Evolutionary conservation across 2,329 filamentous ascomycete genomes (phyloP).

Genomic region (Venturiaceae sp.): DNA sequence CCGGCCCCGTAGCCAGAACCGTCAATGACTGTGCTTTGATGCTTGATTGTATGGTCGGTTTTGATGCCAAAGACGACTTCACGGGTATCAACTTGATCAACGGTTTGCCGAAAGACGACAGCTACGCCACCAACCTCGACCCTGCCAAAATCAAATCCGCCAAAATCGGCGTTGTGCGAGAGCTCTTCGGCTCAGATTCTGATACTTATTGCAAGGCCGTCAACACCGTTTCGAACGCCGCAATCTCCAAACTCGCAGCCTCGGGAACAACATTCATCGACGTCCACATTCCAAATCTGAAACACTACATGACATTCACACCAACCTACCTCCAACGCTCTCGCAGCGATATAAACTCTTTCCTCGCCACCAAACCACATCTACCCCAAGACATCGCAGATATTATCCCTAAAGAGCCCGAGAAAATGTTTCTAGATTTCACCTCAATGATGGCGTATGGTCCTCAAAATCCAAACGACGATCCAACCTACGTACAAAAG

Average conservation of each 20-base stretch:
- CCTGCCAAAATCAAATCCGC: constrained; percentile 11
- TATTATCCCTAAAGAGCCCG: background rate
- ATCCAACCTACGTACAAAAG: too few relatives aligned
- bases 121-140: constrained; percentile 17
- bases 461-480: too few relatives aligned
- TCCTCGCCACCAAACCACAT: constrained; percentile 27
- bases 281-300: constrained; percentile 17
- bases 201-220: constrained; percentile 15
- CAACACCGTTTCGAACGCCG: constrained; percentile 14
- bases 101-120: constrained; percentile 16
- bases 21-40: constrained; percentile 20
- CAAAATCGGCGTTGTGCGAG: constrained; percentile 19
- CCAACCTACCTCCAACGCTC: constrained; percentile 17
- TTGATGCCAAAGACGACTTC: constrained; percentile 18
- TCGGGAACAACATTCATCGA: constrained; percentile 17
- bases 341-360: constrained; percentile 20
- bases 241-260: constrained; percentile 13
- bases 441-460: too few relatives aligned
- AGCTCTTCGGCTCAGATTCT: constrained; percentile 16
- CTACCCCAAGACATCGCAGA: constrained; percentile 14
- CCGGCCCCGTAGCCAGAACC: constrained; percentile 20
- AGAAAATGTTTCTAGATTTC: too few relatives aligned
- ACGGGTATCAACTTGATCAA: constrained; percentile 16
- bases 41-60: constrained; percentile 20
- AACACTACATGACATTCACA: constrained; percentile 16